Conservation (phyloP, 1,139 yeast species). For the Saccharomyces hybrid region DNA sequence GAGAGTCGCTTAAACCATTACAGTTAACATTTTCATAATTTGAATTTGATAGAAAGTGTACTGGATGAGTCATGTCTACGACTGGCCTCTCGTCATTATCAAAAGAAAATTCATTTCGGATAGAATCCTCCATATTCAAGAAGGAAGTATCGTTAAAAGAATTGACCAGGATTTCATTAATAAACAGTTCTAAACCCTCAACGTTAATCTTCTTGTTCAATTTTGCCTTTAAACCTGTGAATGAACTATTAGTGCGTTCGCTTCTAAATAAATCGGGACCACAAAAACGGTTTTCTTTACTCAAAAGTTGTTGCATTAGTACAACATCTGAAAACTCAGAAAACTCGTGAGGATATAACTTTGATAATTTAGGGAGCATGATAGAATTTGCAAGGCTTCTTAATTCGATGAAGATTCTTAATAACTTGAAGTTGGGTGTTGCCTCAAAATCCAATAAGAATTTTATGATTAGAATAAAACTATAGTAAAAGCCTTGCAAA, state of each 20-base stretch:
- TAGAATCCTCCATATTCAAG: conserved; percentile 21
- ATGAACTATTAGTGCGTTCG: conserved; percentile 1
- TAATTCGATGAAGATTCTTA: conserved; percentile 27
- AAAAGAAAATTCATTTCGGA: conserved; percentile 17
- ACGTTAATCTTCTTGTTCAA: conserved; percentile 5
- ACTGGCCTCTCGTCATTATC: conserved; percentile 2
- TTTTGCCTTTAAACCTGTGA: not conserved
- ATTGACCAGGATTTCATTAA: conserved; percentile 26
- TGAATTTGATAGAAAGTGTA: not conserved
- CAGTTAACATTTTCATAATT: not conserved
- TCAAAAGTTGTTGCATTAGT: conserved; percentile 2
- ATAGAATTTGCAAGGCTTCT: conserved; percentile 24
- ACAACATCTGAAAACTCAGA: conserved; percentile 8
- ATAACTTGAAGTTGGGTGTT: conserved; percentile 30
- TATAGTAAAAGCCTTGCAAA: conserved; percentile 32
- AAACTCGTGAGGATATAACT: conserved; percentile 18
- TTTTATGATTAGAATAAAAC: conserved; percentile 32
- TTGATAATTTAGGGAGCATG: conserved; percentile 22
- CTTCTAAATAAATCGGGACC: conserved; percentile 1
- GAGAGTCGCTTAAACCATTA: not conserved
- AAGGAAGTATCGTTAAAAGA: conserved; percentile 30
- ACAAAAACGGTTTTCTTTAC: conserved; percentile 10
- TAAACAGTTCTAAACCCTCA: conserved; percentile 20
- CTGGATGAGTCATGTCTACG: not conserved
- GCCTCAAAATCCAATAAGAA: conserved; percentile 33